phyloP scores from a whole-genome alignment of 169 alveolate genomes.

The Plasmodium blacklocki region DNA sequence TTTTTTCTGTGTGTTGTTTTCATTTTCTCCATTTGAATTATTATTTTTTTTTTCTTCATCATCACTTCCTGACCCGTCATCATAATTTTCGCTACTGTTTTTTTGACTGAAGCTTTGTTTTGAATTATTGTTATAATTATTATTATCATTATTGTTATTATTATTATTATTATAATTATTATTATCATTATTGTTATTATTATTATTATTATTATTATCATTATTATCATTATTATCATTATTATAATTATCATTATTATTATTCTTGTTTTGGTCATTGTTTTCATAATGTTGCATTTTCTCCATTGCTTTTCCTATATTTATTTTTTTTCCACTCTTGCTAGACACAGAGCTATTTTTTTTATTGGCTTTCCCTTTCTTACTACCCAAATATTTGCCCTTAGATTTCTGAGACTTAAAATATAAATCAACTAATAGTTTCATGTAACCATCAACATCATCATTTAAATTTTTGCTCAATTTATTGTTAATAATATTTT shows the following conservation, averaged over 20 bases:
- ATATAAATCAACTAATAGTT: constrained; percentile 17
- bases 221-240: neutral
- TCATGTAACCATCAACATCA: constrained; percentile 31
- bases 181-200: neutral
- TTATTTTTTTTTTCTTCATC: constrained; percentile 22
- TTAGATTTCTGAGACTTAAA: constrained; percentile 15
- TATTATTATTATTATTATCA: neutral
- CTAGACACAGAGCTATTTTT: constrained; percentile 47
- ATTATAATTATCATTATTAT: neutral
- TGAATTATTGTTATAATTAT: neutral
- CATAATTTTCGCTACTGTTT: neutral
- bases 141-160: neutral
- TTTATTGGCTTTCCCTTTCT: neutral
- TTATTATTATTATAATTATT: neutral
- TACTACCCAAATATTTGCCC: constrained; percentile 11
- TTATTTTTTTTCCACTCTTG: constrained; percentile 14
- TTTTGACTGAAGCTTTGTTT: neutral
- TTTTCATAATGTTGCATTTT: neutral
- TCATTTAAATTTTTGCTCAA: neutral
- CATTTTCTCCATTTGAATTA: neutral
- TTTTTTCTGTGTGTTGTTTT: constrained; percentile 10
- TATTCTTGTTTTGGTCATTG: neutral
- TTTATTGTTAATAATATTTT: constrained; percentile 7
- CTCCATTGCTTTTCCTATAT: neutral
- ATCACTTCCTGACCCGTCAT: constrained; percentile 12